Conservation (phyloP, 2,329 filamentous ascomycete genomes). For the Rutstroemia sp. region DNA sequence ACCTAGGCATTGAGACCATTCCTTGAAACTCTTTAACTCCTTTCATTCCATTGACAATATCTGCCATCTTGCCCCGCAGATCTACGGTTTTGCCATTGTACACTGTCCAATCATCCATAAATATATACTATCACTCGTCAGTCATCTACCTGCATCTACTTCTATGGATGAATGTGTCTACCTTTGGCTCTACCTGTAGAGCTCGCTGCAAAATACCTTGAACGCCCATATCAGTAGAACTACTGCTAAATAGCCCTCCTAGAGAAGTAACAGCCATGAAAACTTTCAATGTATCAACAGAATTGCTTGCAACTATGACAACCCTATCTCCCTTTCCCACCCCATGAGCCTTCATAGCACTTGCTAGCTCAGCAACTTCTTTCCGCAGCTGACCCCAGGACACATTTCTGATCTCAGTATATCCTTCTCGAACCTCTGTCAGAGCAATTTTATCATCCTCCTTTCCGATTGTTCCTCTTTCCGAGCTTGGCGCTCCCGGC, state of each 20-base stretch:
- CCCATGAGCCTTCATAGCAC: constrained; percentile 59
- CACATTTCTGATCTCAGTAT: constrained; percentile 43
- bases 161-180: constrained; percentile 22
- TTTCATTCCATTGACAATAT: constrained; percentile 56
- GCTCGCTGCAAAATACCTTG: constrained; percentile 69
- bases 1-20: constrained; percentile 60
- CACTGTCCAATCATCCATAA: constrained; percentile 72
- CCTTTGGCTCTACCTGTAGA: constrained; percentile 66
- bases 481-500: constrained; percentile 34
- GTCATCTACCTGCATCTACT: not conserved
- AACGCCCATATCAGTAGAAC: constrained; percentile 77
- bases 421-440: constrained; percentile 67
- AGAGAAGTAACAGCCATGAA: constrained; percentile 63
- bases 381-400: constrained; percentile 61
- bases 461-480: constrained; percentile 51
- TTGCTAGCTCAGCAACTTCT: constrained; percentile 50
- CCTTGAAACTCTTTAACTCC: constrained; percentile 53
- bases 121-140: constrained; percentile 49
- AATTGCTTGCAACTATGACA: constrained; percentile 68
- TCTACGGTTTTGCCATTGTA: constrained; percentile 75
- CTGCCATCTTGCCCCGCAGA: constrained; percentile 61
- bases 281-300: constrained; percentile 64
- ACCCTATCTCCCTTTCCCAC: constrained; percentile 66
- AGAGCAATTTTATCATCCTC: constrained; percentile 64
- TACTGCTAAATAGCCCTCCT: constrained; percentile 69